A percentile compares a stretch with the other conserved stretches of the same genome.
Conservation (phyloP, 176 grass and related monocot genomes). For the Ensete ventricosum region DNA sequence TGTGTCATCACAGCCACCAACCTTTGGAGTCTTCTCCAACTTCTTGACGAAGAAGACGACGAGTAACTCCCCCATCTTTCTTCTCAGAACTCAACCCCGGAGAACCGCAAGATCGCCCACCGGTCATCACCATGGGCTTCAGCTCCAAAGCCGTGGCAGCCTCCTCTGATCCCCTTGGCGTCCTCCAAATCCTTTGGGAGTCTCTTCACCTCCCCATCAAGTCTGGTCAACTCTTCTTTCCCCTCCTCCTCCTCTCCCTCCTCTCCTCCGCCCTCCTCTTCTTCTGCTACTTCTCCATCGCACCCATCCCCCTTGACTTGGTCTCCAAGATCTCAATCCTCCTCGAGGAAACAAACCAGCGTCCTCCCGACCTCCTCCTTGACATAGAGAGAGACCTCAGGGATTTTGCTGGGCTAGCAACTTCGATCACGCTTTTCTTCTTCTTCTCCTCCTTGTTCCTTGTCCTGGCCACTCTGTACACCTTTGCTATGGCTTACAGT, state of each 20-base stretch:
- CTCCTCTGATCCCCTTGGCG: conserved; percentile 5
- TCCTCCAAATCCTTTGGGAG: conserved; percentile 24
- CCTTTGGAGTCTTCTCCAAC: too few relatives aligned
- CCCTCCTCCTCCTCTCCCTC: conserved; percentile 30
- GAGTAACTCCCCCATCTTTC: too few relatives aligned
- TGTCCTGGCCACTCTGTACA: conserved; percentile 24
- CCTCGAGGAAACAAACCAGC: background rate
- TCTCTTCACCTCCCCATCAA: conserved; percentile 22
- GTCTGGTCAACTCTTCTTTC: conserved; percentile 16
- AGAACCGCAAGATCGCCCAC: too few relatives aligned
- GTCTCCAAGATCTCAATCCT: conserved; percentile 12
- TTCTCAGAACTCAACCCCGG: too few relatives aligned
- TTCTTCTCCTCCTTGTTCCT: conserved; percentile 21
- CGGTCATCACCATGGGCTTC: background rate
- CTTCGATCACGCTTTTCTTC: conserved; percentile 3
- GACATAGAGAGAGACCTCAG: conserved; percentile 18
- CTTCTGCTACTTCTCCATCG: conserved; percentile 23
- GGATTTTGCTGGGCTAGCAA: background rate
- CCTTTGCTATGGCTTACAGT: conserved; percentile 26
- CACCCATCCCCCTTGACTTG: conserved; percentile 15
- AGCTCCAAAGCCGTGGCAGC: background rate
- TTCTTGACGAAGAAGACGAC: too few relatives aligned
- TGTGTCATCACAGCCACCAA: too few relatives aligned
- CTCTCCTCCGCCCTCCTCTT: conserved; percentile 26
- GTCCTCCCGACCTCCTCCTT: background rate